Conservation (phyloP, 1,284 basidiomycete genomes). For the Ceratobasidium sp. region DNA sequence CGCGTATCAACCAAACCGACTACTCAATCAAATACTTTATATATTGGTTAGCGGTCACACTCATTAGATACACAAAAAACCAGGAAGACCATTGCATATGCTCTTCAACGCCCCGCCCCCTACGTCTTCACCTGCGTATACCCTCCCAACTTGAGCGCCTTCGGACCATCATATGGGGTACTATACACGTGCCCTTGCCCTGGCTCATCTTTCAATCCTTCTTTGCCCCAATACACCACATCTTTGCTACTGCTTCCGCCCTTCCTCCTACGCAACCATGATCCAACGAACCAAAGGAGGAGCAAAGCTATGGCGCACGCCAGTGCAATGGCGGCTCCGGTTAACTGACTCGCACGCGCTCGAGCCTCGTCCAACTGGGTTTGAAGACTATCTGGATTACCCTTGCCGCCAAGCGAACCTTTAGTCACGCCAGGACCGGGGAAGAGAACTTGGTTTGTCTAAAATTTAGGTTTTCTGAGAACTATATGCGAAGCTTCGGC, state of each 20-base stretch:
- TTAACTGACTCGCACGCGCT: neutral
- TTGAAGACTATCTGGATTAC: neutral
- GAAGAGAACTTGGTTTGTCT: conserved; percentile 46
- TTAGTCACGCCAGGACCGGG: conserved; percentile 18
- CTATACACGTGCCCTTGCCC: neutral
- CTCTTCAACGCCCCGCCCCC: no score
- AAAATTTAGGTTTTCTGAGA: neutral
- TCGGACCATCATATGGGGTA: neutral
- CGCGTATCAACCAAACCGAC: no score
- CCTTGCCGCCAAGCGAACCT: neutral
- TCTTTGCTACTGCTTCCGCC: neutral
- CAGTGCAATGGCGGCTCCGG: conserved; percentile 4
- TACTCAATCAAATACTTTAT: no score
- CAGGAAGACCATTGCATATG: no score
- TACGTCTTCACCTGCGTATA: conserved; percentile 10
- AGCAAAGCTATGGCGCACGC: neutral
- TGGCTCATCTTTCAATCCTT: neutral
- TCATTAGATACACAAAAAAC: no score
- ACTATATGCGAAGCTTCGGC: neutral
- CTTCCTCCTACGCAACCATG: neutral
- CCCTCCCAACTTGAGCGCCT: neutral
- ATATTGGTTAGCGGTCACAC: no score
- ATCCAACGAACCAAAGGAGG: neutral
- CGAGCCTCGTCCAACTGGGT: neutral
- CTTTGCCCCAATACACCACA: neutral